A percentile compares a stretch with the other conserved stretches of the same genome.
phyloP scores from a whole-genome alignment of 2,329 filamentous ascomycete species.

The Scolecobasidium constrictum region DNA sequence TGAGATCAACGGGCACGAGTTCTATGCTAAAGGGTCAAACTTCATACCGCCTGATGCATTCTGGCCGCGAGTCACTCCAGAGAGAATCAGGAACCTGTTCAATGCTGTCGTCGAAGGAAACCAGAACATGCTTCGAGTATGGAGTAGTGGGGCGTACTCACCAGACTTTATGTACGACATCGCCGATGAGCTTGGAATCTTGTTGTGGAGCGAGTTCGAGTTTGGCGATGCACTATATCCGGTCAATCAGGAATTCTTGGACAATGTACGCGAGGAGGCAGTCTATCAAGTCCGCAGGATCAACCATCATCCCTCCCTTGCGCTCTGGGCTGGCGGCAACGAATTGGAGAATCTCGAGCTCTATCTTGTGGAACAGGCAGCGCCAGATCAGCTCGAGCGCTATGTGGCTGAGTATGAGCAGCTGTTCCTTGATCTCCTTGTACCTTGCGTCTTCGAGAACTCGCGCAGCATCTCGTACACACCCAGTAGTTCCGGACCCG shows the following conservation, averaged over 20 bases:
- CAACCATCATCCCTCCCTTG: constrained; percentile 42
- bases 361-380: constrained; percentile 23
- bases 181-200: constrained; percentile 46
- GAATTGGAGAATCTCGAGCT: constrained; percentile 49
- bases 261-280: constrained; percentile 45
- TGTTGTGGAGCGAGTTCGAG: constrained; percentile 54
- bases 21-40: constrained; percentile 55
- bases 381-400: constrained; percentile 29
- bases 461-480: constrained; percentile 49
- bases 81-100: constrained; percentile 42
- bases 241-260: constrained; percentile 40
- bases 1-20: constrained; percentile 52
- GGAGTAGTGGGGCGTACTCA: constrained; percentile 49
- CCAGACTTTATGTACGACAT: constrained; percentile 54
- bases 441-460: constrained; percentile 47
- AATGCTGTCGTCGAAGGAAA: constrained; percentile 45
- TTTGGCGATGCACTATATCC: constrained; percentile 53
- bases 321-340: constrained; percentile 36
- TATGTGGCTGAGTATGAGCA: constrained; percentile 45
- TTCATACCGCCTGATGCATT: constrained; percentile 53
- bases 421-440: constrained; percentile 44
- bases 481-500: constrained; percentile 49
- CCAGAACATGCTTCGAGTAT: constrained; percentile 55
- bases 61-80: constrained; percentile 47
- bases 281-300: constrained; percentile 49